Percentiles rank a stretch among this genome's conserved stretches.
These are phyloP conservation scores for Collybia mongolica DNA, from an alignment of 768 basidiomycete genomes.

Conservation along the genomic window DNA sequence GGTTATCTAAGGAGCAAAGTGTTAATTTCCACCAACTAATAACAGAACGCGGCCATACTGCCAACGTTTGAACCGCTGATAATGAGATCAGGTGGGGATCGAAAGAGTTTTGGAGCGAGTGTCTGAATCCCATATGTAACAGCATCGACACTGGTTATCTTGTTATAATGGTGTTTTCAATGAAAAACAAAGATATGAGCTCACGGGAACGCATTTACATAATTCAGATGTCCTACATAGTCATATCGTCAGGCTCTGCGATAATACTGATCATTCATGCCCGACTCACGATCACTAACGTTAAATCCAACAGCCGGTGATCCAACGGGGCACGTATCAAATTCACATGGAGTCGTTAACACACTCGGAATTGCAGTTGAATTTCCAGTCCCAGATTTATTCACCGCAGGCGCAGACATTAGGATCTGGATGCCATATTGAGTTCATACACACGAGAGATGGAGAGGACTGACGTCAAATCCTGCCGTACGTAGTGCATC, in stretches of 20 bases:
- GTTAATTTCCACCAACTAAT: background rate
- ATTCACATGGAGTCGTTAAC: constrained; percentile 40
- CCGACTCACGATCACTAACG: no score
- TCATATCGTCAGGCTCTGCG: no score
- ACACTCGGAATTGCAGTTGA: constrained; percentile 32
- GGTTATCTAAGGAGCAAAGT: background rate
- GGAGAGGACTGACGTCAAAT: constrained; percentile 29
- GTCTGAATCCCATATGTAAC: constrained; percentile 43
- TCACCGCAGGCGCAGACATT: constrained; percentile 45
- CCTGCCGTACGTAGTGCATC: constrained; percentile 35
- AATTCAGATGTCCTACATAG: no score
- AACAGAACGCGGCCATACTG: constrained; percentile 21
- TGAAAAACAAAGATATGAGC: no score
- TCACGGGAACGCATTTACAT: no score
- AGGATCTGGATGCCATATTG: constrained; percentile 29
- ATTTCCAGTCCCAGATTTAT: constrained; percentile 46
- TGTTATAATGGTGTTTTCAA: no score
- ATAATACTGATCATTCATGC: no score
- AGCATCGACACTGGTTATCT: constrained; percentile 27
- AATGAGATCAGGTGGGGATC: constrained; percentile 39
- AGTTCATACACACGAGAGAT: background rate
- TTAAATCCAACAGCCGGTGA: constrained; percentile 40
- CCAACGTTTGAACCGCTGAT: constrained; percentile 48
- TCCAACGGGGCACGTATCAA: constrained; percentile 42
- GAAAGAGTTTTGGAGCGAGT: constrained; percentile 39